Percentiles rank a stretch among this genome's conserved stretches.
Evolutionary conservation across 2,329 filamentous ascomycete genomes (phyloP).

Genomic region (Paecilomyces sp.): DNA sequence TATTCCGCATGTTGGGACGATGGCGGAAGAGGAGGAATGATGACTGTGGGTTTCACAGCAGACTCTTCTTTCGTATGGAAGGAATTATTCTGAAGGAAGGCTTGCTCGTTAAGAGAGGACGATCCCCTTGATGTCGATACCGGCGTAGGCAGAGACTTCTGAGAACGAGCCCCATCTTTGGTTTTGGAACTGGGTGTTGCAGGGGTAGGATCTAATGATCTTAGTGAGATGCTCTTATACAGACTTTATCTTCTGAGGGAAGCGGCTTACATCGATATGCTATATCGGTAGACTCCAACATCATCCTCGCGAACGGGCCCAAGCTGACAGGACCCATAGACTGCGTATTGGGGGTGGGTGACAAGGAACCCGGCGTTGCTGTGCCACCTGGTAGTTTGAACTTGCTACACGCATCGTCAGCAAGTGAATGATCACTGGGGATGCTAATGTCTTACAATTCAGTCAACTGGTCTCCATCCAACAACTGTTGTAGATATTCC

Average conservation of each 20-base stretch:
- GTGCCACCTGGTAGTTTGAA: conserved; percentile 32
- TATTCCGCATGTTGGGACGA: conserved; percentile 35
- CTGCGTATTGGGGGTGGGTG: conserved; percentile 12
- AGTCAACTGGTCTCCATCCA: conserved; percentile 59
- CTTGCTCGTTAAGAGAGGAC: conserved; percentile 15
- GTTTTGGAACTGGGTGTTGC: conserved; percentile 14
- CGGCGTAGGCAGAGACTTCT: conserved; percentile 8
- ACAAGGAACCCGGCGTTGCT: conserved; percentile 11
- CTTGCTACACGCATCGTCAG: conserved; percentile 24
- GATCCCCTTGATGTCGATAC: conserved; percentile 9
- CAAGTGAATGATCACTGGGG: not conserved
- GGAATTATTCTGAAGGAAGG: conserved; percentile 27
- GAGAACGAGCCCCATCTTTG: conserved; percentile 13
- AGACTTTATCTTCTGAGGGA: not conserved
- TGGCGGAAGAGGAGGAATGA: conserved; percentile 41
- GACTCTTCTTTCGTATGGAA: conserved; percentile 19
- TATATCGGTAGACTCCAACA: conserved; percentile 41
- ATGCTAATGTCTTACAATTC: conserved; percentile 29
- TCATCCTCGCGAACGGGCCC: conserved; percentile 49
- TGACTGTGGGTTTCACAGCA: conserved; percentile 34
- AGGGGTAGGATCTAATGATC: conserved; percentile 25
- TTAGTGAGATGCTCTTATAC: conserved; percentile 9
- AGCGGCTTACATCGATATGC: conserved; percentile 34
- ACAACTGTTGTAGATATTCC: conserved; percentile 65
- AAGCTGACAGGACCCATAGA: conserved; percentile 27